Evolutionary conservation across 768 basidiomycete genomes (phyloP), one percentile per base, ranked within the genome.

Genomic region (Suillus clintonianus): DNA sequence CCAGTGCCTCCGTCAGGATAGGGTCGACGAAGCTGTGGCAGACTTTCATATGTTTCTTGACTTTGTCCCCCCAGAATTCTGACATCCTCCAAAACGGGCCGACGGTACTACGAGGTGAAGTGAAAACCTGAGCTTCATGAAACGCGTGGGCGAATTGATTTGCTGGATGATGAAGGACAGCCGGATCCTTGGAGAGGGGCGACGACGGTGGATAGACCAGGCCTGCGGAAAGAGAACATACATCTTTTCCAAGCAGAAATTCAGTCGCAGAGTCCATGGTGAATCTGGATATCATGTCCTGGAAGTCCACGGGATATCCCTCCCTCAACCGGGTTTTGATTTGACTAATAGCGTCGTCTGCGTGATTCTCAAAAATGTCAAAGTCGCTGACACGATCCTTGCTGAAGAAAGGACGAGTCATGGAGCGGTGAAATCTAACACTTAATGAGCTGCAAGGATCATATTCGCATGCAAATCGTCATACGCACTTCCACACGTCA

Each of bases 331-430:
- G 80, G 5, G 68, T 65, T 36, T 75, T 81, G 48, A 86, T 70
- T 24, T 80, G 78, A 2, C 66, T 57, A n/a, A 89, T 75, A 1
- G 83, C 82, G 39, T 82, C 75, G 2, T 79, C 75, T 0, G 84
- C 78, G 61, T 87, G 86, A 3, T 76, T 74, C 57, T 82, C 83
- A 68, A 87, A 86, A 61, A 79, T 80, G 22, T 86, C 83, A 69
- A 86, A 86, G 67, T 86, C 78, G 63, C 78, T 80, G 59, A 86
- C 84, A 11, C 83, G 74, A 24, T 86, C 83, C 60, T 77, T 80
- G 66, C 63, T 79, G 74, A 89, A 88, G 77, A 87, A 89, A 0
- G 88, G 88, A 2, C 88, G 81, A 0, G 85, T 84, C 77, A 88
- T 85, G 0, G 79, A 70, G 15, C 86, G 83, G 66, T 88, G 86